Conservation (phyloP, 768 basidiomycete genomes). For the Boletus pseudo-olivaceus region DNA sequence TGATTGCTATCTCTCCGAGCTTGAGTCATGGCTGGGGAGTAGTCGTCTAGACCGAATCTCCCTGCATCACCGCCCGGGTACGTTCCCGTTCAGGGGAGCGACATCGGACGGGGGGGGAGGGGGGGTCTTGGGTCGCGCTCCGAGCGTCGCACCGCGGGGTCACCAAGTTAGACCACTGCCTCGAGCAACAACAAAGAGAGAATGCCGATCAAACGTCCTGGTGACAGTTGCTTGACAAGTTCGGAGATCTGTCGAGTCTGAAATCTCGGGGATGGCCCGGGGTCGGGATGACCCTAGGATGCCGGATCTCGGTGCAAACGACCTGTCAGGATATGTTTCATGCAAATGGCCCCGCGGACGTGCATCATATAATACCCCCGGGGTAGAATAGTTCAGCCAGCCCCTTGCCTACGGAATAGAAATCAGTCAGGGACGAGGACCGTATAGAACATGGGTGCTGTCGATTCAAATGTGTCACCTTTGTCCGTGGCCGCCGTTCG, state of each 20-base stretch:
- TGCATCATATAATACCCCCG: neutral
- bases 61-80: neutral
- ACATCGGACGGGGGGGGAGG: too few species aligned
- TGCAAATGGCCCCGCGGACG: neutral
- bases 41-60: too few species aligned
- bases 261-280: neutral
- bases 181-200: neutral
- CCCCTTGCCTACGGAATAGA: neutral
- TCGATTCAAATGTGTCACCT: neutral
- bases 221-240: neutral
- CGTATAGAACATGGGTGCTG: neutral
- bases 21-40: neutral
- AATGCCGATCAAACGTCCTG: neutral
- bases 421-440: neutral
- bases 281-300: neutral
- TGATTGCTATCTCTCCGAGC: neutral
- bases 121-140: neutral
- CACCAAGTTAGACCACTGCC: neutral
- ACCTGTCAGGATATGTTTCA: neutral
- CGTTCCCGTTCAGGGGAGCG: neutral
- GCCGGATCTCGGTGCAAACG: neutral
- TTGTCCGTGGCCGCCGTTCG: neutral
- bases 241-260: neutral
- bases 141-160: neutral
- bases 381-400: neutral